Base-by-base conservation (phyloP, 805 yeast genomes). In the Wickerhamomyces strasburgensis region DNA sequence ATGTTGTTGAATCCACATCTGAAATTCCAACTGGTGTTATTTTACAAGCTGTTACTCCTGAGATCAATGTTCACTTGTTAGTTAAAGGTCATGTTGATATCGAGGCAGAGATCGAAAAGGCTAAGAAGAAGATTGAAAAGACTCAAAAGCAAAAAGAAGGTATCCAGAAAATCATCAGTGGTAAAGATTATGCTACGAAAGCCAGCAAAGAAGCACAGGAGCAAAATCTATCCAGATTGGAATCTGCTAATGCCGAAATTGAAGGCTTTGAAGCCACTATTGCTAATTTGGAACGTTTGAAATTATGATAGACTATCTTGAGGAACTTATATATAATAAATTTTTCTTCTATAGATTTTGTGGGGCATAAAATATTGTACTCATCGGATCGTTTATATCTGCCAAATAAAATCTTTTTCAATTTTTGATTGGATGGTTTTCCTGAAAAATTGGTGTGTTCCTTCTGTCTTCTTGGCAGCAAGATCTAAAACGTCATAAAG, bases 41-140 rank as follows among this genome's bases (percentile, higher is more conserved):
- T 29, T 73, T 88, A 48, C 80, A 78, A 50, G 75, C 94, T 39
- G 86, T 90, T 40, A 75, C 78, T 41, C 82, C 95, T 33, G 83
- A 76, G 38, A 79, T 86, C 59, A 81, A 78, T 42, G 98, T 89
- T 15, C 96, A 87, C 54, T 76, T 90, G 21, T 72, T 93, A 59
- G 96, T 90, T 40, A 89, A 87, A 72, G 98, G 98, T 37, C 89
- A 84, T 58, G 80, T 93, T 49, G 97, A 90, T 61, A 75, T 89
- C 50, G 97, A 88, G 54, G 83, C 83, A 38, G 98, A 93, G 67
- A 84, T 93, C 53, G 57, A 69, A 50, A 93, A 90, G 73, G 93
- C 88, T 27, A 62, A 69, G 54, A 78, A 77, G 73, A 90, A 84
- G 68, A 71, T 89, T 53, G 72, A 62, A 42, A 83, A 81, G 61